Conservation (phyloP, 2,329 filamentous ascomycete genomes). For the Arthrobotrys iridis region DNA sequence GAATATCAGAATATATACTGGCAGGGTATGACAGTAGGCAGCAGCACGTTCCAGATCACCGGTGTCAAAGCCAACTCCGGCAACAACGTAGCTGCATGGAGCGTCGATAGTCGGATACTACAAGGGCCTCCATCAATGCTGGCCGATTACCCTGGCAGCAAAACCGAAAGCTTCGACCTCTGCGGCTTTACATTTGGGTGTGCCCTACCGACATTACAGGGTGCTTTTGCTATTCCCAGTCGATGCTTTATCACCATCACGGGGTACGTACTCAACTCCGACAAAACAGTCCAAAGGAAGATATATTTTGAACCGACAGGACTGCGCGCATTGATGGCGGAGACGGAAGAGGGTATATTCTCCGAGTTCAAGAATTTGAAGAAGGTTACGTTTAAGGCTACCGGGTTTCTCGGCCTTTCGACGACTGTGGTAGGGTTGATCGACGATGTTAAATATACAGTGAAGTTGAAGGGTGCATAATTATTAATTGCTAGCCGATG, state of each 20-base stretch:
- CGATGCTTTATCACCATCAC: conserved; percentile 1
- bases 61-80: not conserved
- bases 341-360: not conserved
- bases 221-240: not conserved
- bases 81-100: conserved; percentile 5
- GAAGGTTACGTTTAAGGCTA: not conserved
- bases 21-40: not conserved
- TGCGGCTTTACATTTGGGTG: conserved; percentile 6
- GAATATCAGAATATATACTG: not conserved
- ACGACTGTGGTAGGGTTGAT: not conserved
- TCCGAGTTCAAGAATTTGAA: conserved; percentile 5
- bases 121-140: conserved; percentile 6
- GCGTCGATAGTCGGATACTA: not conserved
- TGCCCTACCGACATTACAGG: not conserved
- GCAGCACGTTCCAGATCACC: not conserved
- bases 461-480: not conserved
- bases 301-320: not conserved
- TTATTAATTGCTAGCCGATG: not conserved
- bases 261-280: conserved; percentile 1
- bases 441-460: not conserved
- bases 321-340: not conserved
- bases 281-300: not conserved
- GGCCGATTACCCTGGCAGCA: not conserved
- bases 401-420: not conserved
- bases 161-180: conserved; percentile 14